A percentile compares a stretch with the other conserved stretches of the same genome.
Evolutionary conservation across 257 asterid genomes (phyloP).

Genomic region (Cordia subcordata): DNA sequence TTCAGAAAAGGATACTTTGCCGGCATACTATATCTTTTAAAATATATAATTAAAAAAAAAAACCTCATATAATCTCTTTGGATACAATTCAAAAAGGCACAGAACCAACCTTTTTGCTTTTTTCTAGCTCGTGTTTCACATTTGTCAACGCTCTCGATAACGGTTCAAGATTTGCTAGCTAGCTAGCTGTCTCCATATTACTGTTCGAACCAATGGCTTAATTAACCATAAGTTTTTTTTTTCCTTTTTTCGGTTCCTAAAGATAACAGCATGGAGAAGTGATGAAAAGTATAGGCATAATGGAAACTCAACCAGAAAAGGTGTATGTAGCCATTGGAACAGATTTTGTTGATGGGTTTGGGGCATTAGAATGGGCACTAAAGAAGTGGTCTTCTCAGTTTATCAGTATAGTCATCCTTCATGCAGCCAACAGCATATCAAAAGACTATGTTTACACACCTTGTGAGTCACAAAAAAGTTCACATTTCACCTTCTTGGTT

Average conservation of each 20-base stretch:
- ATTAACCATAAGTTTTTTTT: too few relatives aligned
- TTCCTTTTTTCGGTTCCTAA: too few relatives aligned
- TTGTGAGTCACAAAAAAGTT: conserved; percentile 26
- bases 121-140: background rate
- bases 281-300: conserved; percentile 7
- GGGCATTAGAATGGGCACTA: conserved; percentile 54
- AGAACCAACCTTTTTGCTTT: background rate
- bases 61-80: background rate
- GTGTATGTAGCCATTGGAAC: conserved; percentile 66
- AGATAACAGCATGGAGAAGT: background rate
- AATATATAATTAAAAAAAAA: too few relatives aligned
- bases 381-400: conserved; percentile 39
- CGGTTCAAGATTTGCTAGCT: conserved; percentile 2
- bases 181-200: too few relatives aligned
- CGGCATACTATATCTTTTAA: too few relatives aligned
- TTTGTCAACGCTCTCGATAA: background rate
- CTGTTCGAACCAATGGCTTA: too few relatives aligned
- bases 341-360: conserved; percentile 51
- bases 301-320: conserved; percentile 32
- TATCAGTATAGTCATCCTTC: conserved; percentile 45
- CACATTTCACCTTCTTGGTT: background rate
- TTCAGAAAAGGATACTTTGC: too few relatives aligned
- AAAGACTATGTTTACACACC: conserved; percentile 60
- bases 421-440: conserved; percentile 34
- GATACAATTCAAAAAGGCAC: conserved; percentile 19